phyloP scores from a whole-genome alignment of 75 land plant species.

The Pinus taeda region DNA sequence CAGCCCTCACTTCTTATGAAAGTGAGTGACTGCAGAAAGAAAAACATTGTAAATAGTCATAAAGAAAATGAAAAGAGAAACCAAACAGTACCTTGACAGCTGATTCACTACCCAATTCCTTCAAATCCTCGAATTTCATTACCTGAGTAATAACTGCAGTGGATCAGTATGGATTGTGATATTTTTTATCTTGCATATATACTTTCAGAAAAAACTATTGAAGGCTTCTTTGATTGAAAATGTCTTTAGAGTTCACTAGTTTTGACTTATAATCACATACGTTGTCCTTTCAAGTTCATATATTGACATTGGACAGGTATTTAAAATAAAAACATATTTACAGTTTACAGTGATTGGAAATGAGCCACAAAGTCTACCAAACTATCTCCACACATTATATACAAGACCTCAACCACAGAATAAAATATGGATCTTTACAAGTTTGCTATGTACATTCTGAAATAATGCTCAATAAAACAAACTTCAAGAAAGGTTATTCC shows the following conservation, averaged over 20 bases:
- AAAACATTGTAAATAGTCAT: background rate
- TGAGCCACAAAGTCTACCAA: too few species aligned
- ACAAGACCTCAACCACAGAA: background rate
- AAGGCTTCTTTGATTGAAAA: background rate
- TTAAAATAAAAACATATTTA: too few species aligned
- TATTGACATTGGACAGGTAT: too few species aligned
- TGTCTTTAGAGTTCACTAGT: background rate
- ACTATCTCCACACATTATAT: background rate
- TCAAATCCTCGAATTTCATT: slow-evolving; percentile 97
- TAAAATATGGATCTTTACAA: background rate
- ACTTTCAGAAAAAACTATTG: background rate
- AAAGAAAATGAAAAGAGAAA: slow-evolving; percentile 3
- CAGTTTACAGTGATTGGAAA: too few species aligned
- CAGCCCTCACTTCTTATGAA: background rate
- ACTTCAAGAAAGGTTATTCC: background rate
- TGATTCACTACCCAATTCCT: slow-evolving; percentile 84
- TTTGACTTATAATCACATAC: too few species aligned
- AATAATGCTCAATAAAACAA: background rate
- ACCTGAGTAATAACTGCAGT: slow-evolving; percentile 43
- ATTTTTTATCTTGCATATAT: background rate
- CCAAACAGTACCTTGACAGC: slow-evolving; percentile 80
- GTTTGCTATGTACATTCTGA: background rate
- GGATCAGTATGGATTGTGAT: background rate
- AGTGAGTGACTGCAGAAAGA: background rate
- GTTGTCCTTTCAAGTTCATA: too few species aligned